Percentiles rank a stretch among this genome's conserved stretches.
These are phyloP conservation scores for Somion occarium DNA, from an alignment of 1,284 basidiomycete species.

Conservation along the genomic window DNA sequence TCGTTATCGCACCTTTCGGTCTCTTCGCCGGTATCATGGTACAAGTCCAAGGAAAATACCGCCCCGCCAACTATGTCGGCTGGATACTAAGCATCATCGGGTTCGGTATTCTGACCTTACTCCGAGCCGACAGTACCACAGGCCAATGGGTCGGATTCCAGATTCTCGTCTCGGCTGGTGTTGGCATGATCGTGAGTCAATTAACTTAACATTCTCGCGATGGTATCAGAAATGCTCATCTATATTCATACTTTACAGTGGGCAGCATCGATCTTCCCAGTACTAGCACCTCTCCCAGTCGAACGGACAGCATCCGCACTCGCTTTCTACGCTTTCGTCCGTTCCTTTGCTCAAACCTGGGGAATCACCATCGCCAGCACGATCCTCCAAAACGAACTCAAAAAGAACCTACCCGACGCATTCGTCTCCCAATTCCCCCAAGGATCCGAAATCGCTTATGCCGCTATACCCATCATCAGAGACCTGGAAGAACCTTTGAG, in stretches of 20 bases:
- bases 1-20: constrained; percentile 21
- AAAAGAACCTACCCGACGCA: constrained; percentile 4
- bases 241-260: constrained; percentile 14
- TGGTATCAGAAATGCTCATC: not conserved
- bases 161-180: constrained; percentile 22
- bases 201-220: not conserved
- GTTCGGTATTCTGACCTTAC: constrained; percentile 22
- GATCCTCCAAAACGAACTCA: constrained; percentile 15
- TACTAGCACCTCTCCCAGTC: constrained; percentile 30
- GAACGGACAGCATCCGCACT: constrained; percentile 24
- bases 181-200: constrained; percentile 23
- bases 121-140: constrained; percentile 21
- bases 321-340: constrained; percentile 28
- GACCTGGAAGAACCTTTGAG: constrained; percentile 4
- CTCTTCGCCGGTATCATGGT: constrained; percentile 20
- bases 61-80: constrained; percentile 20
- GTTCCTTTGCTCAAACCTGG: constrained; percentile 24
- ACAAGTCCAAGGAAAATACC: constrained; percentile 19
- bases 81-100: constrained; percentile 27
- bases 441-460: constrained; percentile 9
- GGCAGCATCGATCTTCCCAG: constrained; percentile 26
- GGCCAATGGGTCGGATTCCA: constrained; percentile 30
- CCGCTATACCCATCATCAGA: constrained; percentile 7
- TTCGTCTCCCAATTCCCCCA: constrained; percentile 8
- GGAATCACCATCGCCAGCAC: constrained; percentile 17